Evolutionary conservation across 148 eudicot genomes (phyloP), one percentile per base, ranked within the genome.

Genomic region (Vaccinium myrtillus): DNA sequence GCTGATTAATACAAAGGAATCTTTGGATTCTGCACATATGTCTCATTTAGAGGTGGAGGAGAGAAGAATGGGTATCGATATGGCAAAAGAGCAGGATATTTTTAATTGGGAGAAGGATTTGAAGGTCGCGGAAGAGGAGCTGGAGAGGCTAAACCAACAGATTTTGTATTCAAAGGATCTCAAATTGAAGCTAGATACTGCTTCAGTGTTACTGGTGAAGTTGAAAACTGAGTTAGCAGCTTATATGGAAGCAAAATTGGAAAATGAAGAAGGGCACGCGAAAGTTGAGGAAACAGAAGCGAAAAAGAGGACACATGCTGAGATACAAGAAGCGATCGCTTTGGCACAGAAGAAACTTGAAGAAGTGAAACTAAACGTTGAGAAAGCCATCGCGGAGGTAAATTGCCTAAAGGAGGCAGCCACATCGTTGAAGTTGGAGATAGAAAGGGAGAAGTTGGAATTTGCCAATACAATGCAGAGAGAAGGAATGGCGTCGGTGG

Each of bases 21-120:
- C 93, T 19, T 81, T 97, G 67, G 98, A 95, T 58, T 94, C 96
- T 54, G 94, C 98, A 14, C 99, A 97, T 79, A 95, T 96, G 74
- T 92, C 95, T 8, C 98, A 94, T 89, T 46, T 97, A 39, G 99
- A 97, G 91, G 98, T 94, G 1, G 99, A 97, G 92, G 99, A 97
- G 43, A 97, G 92, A 30, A 89, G 98, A 65, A 90, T 94, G 78
- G 99, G 98, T 84, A 95, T 98, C 5, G 87, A 89, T 69, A 92
- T 97, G 98, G 99, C 96, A 0, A 91, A 86, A 84, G 99, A 97
- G 39, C 98, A 97, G 81, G 99, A 97, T 82, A 61, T 78, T 77
- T 88, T 90, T 8, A 85, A 86, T 70, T 97, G 98, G 98, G 96
- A 94, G 61, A 89, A 90, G 88, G 99, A 97, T 56, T 82, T 97